Evolutionary conservation across 2,329 filamentous ascomycete species (phyloP).

Genomic region (Pseudogymnoascus sp.): DNA sequence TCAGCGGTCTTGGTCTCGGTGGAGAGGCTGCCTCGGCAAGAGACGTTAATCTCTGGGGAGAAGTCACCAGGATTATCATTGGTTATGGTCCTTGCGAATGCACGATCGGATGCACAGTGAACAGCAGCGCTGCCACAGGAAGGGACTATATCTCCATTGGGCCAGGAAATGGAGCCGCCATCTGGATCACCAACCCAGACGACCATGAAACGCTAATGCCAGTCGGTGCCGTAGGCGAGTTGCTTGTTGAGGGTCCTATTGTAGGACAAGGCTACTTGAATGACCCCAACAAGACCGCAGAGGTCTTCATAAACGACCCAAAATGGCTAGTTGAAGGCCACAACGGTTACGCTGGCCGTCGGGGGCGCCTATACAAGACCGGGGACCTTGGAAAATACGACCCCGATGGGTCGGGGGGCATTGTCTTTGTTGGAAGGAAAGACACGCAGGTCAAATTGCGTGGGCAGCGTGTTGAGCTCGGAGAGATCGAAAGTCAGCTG

Average conservation of each 20-base stretch:
- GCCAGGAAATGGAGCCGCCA: constrained; percentile 11
- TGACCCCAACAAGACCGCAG: constrained; percentile 47
- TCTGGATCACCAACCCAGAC: constrained; percentile 31
- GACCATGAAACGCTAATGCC: constrained; percentile 18
- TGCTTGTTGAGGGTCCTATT: constrained; percentile 38
- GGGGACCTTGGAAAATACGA: constrained; percentile 50
- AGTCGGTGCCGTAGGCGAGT: constrained; percentile 23
- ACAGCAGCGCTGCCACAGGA: constrained; percentile 11
- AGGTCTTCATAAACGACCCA: constrained; percentile 48
- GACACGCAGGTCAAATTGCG: constrained; percentile 61
- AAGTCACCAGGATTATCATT: constrained; percentile 31
- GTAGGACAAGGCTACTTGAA: constrained; percentile 54
- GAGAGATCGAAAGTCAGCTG: constrained; percentile 38
- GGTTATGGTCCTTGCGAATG: constrained; percentile 32
- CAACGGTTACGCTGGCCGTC: constrained; percentile 27
- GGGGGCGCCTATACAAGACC: constrained; percentile 46
- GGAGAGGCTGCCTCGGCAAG: constrained; percentile 30
- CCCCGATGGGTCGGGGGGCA: constrained; percentile 37
- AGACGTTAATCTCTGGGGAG: constrained; percentile 31
- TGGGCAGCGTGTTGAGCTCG: constrained; percentile 56
- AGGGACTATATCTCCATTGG: constrained; percentile 10
- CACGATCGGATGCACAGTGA: constrained; percentile 15
- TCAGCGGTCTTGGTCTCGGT: constrained; percentile 20
- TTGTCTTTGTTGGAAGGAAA: constrained; percentile 52
- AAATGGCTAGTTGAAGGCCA: constrained; percentile 40